phyloP scores from a whole-genome alignment of 768 basidiomycete species.

The Pluteus cervinus region DNA sequence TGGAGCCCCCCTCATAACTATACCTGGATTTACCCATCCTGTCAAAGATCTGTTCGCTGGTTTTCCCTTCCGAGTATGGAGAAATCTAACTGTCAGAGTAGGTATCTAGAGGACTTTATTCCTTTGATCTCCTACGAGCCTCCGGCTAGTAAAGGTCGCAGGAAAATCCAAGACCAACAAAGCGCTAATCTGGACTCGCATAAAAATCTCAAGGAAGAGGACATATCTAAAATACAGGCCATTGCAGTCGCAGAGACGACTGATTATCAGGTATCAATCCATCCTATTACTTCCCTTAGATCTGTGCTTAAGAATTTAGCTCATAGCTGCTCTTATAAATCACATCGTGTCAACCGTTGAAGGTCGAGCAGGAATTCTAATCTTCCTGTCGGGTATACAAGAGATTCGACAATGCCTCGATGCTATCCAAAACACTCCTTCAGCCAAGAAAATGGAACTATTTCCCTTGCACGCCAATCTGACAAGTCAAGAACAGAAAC shows the following conservation, averaged over 20 bases:
- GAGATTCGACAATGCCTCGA: conserved; percentile 79
- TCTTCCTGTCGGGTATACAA: conserved; percentile 89
- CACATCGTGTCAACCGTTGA: conserved; percentile 49
- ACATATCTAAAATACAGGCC: neutral
- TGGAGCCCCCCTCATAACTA: conserved; percentile 72
- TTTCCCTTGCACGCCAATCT: conserved; percentile 89
- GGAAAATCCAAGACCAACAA: neutral
- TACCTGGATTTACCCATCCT: conserved; percentile 79
- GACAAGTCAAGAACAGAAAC: conserved; percentile 75
- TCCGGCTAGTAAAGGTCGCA: conserved; percentile 22
- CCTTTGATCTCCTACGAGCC: conserved; percentile 52
- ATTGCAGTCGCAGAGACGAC: conserved; percentile 1
- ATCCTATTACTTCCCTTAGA: neutral
- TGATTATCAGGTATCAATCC: conserved; percentile 56
- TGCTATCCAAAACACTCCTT: conserved; percentile 33
- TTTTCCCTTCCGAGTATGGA: neutral
- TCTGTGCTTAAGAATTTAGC: conserved; percentile 26
- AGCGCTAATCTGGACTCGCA: neutral
- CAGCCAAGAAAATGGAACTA: conserved; percentile 38
- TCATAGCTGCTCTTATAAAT: conserved; percentile 60
- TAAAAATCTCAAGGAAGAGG: too few species aligned
- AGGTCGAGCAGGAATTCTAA: conserved; percentile 62
- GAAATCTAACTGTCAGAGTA: conserved; percentile 18
- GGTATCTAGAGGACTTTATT: conserved; percentile 81
- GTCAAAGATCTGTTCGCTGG: conserved; percentile 64